These are phyloP conservation scores for Apiotrichum sp. DNA, from an alignment of 1,284 basidiomycete genomes.

Conservation along the genomic window DNA sequence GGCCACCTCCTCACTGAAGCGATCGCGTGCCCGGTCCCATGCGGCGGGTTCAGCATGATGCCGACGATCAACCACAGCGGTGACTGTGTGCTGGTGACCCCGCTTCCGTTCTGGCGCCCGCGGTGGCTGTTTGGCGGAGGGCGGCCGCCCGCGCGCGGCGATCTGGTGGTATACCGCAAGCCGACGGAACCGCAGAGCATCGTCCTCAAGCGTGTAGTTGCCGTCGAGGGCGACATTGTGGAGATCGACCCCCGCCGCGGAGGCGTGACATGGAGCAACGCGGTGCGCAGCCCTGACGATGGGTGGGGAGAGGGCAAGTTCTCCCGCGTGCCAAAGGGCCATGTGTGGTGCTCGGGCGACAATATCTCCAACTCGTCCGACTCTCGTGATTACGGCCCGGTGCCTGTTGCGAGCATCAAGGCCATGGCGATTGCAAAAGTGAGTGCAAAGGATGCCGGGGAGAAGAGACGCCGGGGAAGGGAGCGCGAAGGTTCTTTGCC, in stretches of 20 bases:
- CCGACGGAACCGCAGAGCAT: slow-evolving; percentile 59
- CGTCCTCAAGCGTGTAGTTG: slow-evolving; percentile 87
- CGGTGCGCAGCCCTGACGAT: background rate
- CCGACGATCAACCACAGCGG: slow-evolving; percentile 60
- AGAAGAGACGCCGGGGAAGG: too few species aligned
- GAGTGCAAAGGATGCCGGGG: slow-evolving; percentile 23
- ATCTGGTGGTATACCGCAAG: slow-evolving; percentile 70
- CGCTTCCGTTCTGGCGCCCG: slow-evolving; percentile 46
- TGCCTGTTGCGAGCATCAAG: slow-evolving; percentile 73
- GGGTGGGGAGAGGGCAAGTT: slow-evolving; percentile 1
- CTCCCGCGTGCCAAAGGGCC: slow-evolving; percentile 66
- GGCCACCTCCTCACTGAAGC: background rate
- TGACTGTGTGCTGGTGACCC: slow-evolving; percentile 51
- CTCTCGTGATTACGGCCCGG: slow-evolving; percentile 84
- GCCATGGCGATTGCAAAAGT: slow-evolving; percentile 74
- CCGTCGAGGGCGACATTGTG: slow-evolving; percentile 80
- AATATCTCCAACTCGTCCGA: slow-evolving; percentile 78
- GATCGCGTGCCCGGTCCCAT: slow-evolving; percentile 9
- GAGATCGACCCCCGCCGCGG: slow-evolving; percentile 65
- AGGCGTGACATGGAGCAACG: slow-evolving; percentile 45
- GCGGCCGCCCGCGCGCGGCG: slow-evolving; percentile 59
- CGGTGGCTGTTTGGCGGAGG: slow-evolving; percentile 9
- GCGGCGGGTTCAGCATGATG: slow-evolving; percentile 75
- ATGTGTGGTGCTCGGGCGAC: slow-evolving; percentile 91
- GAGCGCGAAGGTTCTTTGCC: background rate